These are phyloP conservation scores for Tieghemostelium lacteum DNA, from an alignment of 78 protist genomes.

Conservation along the genomic window DNA sequence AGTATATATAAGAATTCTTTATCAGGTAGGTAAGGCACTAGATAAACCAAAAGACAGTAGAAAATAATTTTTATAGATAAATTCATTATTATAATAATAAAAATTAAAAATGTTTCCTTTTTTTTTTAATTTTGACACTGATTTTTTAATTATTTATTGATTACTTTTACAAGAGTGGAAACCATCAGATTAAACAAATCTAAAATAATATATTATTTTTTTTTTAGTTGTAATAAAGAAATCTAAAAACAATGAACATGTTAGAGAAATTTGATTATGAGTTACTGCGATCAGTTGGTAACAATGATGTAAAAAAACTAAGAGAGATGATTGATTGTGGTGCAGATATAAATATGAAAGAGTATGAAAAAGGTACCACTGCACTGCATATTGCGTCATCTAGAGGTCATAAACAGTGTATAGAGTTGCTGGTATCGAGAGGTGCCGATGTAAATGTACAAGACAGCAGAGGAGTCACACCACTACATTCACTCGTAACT, in stretches of 20 bases:
- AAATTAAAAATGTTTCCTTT: too few species aligned
- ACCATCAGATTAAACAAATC: too few species aligned
- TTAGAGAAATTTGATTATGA: constrained; percentile 71
- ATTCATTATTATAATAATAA: too few species aligned
- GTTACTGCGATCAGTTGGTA: constrained; percentile 38
- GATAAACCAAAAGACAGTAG: too few species aligned
- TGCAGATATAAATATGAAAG: constrained; percentile 71
- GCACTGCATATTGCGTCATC: constrained; percentile 71
- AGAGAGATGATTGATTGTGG: constrained; percentile 73
- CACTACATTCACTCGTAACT: constrained; percentile 50
- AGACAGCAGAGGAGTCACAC: constrained; percentile 61
- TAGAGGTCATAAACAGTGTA: constrained; percentile 55
- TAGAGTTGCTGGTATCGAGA: constrained; percentile 54
- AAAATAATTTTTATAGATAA: too few species aligned
- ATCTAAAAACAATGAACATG: not conserved
- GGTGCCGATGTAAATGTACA: constrained; percentile 68
- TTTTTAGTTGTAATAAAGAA: not conserved
- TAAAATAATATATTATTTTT: too few species aligned
- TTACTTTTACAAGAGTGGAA: too few species aligned
- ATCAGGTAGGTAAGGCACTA: too few species aligned
- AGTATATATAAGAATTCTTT: too few species aligned
- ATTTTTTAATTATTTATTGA: too few species aligned
- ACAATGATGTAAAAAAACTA: constrained; percentile 52
- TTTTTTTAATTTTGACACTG: too few species aligned
- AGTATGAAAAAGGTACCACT: constrained; percentile 60